A percentile compares a stretch with the other conserved stretches of the same genome.
phyloP scores from a whole-genome alignment of 257 asterid species.

The Hygrophila difformis region DNA sequence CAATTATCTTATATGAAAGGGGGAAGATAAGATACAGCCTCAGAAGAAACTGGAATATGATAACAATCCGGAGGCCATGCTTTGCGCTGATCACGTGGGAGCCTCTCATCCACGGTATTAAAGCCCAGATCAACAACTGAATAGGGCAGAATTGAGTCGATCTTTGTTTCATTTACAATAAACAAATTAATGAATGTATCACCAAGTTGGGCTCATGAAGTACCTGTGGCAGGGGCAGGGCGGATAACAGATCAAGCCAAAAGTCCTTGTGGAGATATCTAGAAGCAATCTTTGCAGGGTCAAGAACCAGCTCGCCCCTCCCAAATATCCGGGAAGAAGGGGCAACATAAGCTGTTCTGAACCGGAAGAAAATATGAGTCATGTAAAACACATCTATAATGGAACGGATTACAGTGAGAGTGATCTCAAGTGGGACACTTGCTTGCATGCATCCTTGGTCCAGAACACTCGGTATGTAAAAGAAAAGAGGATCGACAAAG shows the following conservation, averaged over 20 bases:
- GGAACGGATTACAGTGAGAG: constrained; percentile 60
- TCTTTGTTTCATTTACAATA: no score
- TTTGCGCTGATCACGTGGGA: constrained; percentile 77
- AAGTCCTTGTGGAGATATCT: constrained; percentile 48
- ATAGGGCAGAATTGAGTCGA: no score
- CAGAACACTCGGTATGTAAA: constrained; percentile 63
- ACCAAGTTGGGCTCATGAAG: constrained; percentile 13
- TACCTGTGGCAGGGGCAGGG: constrained; percentile 96
- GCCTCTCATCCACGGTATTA: constrained; percentile 61
- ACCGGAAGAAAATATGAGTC: constrained; percentile 60
- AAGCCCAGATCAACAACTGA: constrained; percentile 70
- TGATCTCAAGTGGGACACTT: constrained; percentile 50
- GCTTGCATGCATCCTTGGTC: constrained; percentile 56
- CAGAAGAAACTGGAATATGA: constrained; percentile 78
- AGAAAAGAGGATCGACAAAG: constrained; percentile 90
- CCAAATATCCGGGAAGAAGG: constrained; percentile 99
- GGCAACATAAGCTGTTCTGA: constrained; percentile 79
- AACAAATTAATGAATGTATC: neutral
- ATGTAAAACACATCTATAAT: constrained; percentile 65
- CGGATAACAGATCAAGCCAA: constrained; percentile 64
- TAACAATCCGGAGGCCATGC: constrained; percentile 69
- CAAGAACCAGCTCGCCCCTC: constrained; percentile 95
- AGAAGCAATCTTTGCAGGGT: constrained; percentile 54
- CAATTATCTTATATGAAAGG: constrained; percentile 69
- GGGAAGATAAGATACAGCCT: constrained; percentile 79